Evolutionary conservation across 2,329 filamentous ascomycete genomes (phyloP).

Genomic region (Dothidotthia symphoricarpi): DNA sequence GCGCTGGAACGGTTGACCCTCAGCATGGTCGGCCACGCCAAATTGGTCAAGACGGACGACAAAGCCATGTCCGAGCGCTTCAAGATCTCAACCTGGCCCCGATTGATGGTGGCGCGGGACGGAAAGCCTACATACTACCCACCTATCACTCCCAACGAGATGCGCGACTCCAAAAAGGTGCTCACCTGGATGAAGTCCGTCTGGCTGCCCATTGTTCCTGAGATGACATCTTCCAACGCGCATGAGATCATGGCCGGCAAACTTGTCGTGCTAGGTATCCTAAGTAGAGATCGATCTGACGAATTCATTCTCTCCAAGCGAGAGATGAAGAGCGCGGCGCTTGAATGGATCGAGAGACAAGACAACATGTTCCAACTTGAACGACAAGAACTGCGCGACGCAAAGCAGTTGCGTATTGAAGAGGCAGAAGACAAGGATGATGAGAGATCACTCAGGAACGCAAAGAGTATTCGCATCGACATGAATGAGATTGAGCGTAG

Average conservation of each 20-base stretch:
- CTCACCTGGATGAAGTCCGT: constrained; percentile 93
- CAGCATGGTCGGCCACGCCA: constrained; percentile 85
- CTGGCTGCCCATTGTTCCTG: constrained; percentile 93
- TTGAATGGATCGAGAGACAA: constrained; percentile 98
- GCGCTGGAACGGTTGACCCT: constrained; percentile 84
- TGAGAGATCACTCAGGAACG: constrained; percentile 77
- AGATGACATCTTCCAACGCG: constrained; percentile 87
- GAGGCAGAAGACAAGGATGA: constrained; percentile 93
- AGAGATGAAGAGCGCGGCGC: constrained; percentile 91
- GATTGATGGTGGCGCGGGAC: constrained; percentile 83
- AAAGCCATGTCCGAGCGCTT: constrained; percentile 72
- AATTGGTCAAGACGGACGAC: constrained; percentile 87
- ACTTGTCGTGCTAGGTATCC: constrained; percentile 87
- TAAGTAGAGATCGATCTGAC: constrained; percentile 76
- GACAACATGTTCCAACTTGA: constrained; percentile 88
- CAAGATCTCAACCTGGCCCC: constrained; percentile 97
- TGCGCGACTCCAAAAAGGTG: constrained; percentile 80
- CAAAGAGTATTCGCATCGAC: constrained; percentile 87
- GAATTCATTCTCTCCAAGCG: constrained; percentile 75
- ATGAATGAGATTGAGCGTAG: constrained; percentile 85
- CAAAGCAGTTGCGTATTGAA: constrained; percentile 92
- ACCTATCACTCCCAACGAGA: constrained; percentile 81
- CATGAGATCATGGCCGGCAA: constrained; percentile 93
- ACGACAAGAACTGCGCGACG: constrained; percentile 86
- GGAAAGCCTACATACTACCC: constrained; percentile 88